phyloP scores from a whole-genome alignment of 176 grass and related monocot species.

The Themeda triandra region DNA sequence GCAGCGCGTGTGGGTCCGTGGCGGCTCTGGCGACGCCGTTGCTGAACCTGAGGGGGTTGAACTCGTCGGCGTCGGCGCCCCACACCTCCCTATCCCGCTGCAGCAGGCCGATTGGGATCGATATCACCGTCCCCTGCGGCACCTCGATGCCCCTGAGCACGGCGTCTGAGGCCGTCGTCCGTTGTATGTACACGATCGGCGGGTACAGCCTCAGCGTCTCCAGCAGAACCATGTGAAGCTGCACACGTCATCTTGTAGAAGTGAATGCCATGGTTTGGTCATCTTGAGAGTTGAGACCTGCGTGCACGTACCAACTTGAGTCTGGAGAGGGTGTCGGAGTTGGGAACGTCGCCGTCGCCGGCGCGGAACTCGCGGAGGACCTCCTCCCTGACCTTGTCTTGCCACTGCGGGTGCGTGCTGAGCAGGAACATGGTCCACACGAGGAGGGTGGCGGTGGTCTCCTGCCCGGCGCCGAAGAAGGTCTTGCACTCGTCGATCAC shows the following conservation, averaged over 20 bases:
- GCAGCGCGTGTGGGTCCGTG: slow-evolving; percentile 20
- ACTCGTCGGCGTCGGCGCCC: slow-evolving; percentile 49
- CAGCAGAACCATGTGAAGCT: slow-evolving; percentile 39
- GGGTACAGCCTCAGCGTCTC: slow-evolving; percentile 43
- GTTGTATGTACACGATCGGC: slow-evolving; percentile 5
- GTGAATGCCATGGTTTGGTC: neutral
- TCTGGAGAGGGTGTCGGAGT: slow-evolving; percentile 3
- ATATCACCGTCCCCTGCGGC: neutral
- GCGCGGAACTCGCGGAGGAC: slow-evolving; percentile 15
- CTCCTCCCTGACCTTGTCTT: slow-evolving; percentile 46
- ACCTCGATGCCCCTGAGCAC: neutral
- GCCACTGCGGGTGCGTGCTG: slow-evolving; percentile 28
- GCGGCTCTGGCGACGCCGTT: slow-evolving; percentile 20
- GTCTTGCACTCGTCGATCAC: slow-evolving; percentile 53
- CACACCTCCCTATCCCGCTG: slow-evolving; percentile 52
- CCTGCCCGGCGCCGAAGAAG: slow-evolving; percentile 45
- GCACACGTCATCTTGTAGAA: neutral
- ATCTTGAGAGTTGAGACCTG: neutral
- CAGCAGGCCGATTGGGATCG: slow-evolving; percentile 29
- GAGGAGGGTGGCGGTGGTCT: slow-evolving; percentile 27
- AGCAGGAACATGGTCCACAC: slow-evolving; percentile 47
- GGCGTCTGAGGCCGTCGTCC: slow-evolving; percentile 1
- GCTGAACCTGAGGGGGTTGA: slow-evolving; percentile 57
- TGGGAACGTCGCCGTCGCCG: neutral
- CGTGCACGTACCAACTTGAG: slow-evolving; percentile 36